phyloP scores from a whole-genome alignment of 169 alveolate genomes.

The Eimeria tenella region DNA sequence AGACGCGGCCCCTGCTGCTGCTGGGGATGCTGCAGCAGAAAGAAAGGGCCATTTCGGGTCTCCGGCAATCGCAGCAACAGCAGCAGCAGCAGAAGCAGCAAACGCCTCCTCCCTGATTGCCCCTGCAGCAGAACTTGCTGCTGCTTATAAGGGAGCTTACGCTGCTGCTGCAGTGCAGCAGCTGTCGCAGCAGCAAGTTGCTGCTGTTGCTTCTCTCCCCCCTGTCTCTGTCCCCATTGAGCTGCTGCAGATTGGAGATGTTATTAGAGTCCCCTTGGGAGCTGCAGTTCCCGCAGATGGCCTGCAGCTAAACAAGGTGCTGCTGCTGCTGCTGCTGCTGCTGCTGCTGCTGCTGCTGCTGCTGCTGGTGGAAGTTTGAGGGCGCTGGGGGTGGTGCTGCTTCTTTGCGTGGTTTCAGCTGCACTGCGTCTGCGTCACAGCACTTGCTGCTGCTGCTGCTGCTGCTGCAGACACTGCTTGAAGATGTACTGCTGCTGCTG shows the following conservation, averaged over 20 bases:
- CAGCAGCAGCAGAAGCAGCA: neutral
- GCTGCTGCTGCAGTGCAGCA: too few species aligned
- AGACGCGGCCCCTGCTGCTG: neutral
- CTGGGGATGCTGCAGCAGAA: neutral
- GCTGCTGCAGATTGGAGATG: too few species aligned
- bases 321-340: constrained; percentile 25
- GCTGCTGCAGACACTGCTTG: neutral
- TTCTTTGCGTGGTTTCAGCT: neutral
- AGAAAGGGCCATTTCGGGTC: too few species aligned
- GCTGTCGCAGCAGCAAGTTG: too few species aligned
- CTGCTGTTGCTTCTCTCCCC: too few species aligned
- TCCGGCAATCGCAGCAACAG: too few species aligned
- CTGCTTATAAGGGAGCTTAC: too few species aligned
- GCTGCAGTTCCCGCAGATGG: constrained; percentile 70
- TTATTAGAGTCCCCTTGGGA: too few species aligned
- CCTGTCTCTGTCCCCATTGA: too few species aligned
- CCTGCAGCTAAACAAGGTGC: constrained; percentile 20
- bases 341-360: constrained; percentile 41
- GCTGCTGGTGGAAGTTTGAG: neutral
- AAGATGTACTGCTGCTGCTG: neutral
- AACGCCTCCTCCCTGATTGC: neutral
- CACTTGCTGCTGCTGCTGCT: neutral
- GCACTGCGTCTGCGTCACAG: neutral
- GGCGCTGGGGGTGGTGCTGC: neutral
- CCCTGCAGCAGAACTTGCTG: too few species aligned